A percentile compares a stretch with the other conserved stretches of the same genome.
These are phyloP conservation scores for Dioscorea zingiberensis DNA, from an alignment of 106 monocot species.

Conservation along the genomic window DNA sequence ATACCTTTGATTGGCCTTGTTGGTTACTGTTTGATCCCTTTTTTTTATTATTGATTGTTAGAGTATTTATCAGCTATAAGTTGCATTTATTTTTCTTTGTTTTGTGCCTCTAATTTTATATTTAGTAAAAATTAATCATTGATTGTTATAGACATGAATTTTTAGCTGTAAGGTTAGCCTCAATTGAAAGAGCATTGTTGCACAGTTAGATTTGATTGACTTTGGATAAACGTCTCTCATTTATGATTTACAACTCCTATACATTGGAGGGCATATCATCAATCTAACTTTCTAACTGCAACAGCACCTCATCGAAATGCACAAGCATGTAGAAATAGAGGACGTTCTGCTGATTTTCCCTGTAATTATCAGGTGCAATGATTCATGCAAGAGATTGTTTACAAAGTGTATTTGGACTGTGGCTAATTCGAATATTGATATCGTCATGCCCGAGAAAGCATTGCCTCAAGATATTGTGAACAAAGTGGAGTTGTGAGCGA, in stretches of 20 bases:
- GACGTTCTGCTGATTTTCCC: slow-evolving; percentile 51
- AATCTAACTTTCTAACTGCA: slow-evolving; percentile 19
- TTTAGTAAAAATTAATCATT: no score
- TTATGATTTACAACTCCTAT: no score
- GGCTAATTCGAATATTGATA: slow-evolving; percentile 44
- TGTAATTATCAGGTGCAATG: slow-evolving; percentile 40
- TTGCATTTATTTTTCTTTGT: no score
- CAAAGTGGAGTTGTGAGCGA: slow-evolving; percentile 28
- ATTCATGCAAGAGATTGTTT: slow-evolving; percentile 34
- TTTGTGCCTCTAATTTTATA: no score
- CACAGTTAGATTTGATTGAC: no score
- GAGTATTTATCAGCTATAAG: neutral
- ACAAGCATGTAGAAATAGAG: slow-evolving; percentile 54
- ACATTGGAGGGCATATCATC: no score
- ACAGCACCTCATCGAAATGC: slow-evolving; percentile 66
- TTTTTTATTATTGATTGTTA: no score
- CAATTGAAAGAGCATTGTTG: neutral
- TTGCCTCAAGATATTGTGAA: slow-evolving; percentile 48
- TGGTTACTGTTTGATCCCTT: no score
- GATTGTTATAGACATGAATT: no score
- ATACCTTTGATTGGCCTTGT: no score
- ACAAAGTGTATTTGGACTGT: slow-evolving; percentile 46
- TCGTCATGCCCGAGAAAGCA: slow-evolving; percentile 51
- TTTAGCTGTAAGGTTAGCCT: no score
- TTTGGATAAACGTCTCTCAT: neutral